A percentile compares a stretch with the other conserved stretches of the same genome.
These are phyloP conservation scores for Parasarocladium wereldwijsianum DNA, from an alignment of 2,329 filamentous ascomycete genomes.

Conservation along the genomic window DNA sequence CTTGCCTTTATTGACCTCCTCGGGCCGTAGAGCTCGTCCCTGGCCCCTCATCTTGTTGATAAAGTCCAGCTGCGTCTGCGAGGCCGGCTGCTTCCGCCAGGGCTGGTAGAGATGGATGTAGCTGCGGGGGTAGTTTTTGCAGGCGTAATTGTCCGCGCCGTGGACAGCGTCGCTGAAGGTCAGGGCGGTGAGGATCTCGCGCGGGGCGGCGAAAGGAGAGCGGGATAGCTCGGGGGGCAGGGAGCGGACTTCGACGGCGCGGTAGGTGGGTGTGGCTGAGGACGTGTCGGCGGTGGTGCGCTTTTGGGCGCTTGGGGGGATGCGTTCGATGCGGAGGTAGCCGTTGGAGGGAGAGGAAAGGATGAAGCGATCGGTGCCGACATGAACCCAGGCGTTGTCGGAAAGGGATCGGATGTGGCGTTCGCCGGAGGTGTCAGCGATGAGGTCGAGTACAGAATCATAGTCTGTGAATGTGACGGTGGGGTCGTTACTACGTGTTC, in stretches of 20 bases:
- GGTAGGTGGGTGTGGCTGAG: constrained; percentile 18
- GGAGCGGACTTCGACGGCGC: constrained; percentile 32
- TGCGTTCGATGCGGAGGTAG: constrained; percentile 37
- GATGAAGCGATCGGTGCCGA: constrained; percentile 56
- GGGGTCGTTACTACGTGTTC: too few relatives aligned
- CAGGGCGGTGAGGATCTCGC: constrained; percentile 47
- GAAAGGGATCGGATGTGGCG: constrained; percentile 65
- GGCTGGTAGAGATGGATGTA: constrained; percentile 51
- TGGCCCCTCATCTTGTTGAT: constrained; percentile 50
- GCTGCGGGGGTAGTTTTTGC: constrained; percentile 45
- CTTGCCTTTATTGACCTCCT: constrained; percentile 60
- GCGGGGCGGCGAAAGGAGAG: constrained; percentile 53
- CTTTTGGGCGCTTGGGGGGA: constrained; percentile 10
- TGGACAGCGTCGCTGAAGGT: constrained; percentile 66
- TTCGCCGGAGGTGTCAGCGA: constrained; percentile 68
- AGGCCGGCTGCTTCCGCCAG: constrained; percentile 59
- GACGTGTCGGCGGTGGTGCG: constrained; percentile 8
- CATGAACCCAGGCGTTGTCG: constrained; percentile 66
- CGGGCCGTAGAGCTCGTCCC: constrained; percentile 33
- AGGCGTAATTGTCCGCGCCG: constrained; percentile 70
- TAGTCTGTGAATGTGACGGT: constrained; percentile 78
- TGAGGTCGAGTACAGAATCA: constrained; percentile 78
- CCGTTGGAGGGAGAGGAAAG: constrained; percentile 52
- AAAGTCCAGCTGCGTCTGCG: constrained; percentile 49
- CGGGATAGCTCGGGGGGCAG: constrained; percentile 29